phyloP scores from a whole-genome alignment of 106 monocot genomes.

The Amphibolis antarctica region DNA sequence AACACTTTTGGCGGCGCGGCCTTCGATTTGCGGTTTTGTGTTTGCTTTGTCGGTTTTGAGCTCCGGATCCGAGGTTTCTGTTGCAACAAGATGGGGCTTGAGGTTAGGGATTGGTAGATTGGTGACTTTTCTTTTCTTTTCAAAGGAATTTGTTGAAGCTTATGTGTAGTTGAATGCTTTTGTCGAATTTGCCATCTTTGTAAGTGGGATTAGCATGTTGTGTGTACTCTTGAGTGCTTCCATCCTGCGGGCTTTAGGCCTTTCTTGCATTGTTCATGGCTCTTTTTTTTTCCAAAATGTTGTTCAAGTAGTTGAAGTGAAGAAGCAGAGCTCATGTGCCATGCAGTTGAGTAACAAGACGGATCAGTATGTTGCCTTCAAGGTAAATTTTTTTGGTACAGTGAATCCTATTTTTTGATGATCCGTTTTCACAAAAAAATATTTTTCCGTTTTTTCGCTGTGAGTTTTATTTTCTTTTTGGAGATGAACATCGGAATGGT shows the following conservation, averaged over 20 bases:
- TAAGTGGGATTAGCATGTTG: too few species aligned
- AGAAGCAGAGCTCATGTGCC: constrained; percentile 36
- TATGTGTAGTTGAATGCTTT: too few species aligned
- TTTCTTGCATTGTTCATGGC: neutral
- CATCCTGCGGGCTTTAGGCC: neutral
- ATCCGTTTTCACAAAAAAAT: neutral
- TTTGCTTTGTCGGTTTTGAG: neutral
- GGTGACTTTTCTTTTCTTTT: neutral
- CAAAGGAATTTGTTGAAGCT: too few species aligned
- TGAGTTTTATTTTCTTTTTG: neutral
- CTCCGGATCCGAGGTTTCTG: neutral
- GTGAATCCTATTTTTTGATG: neutral
- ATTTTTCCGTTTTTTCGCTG: neutral
- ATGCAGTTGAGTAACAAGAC: constrained; percentile 46
- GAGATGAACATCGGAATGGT: neutral
- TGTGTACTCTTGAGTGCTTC: too few species aligned
- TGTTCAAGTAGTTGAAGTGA: constrained; percentile 23
- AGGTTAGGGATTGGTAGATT: neutral
- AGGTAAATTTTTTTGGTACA: constrained; percentile 15
- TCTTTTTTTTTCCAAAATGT: constrained; percentile 2
- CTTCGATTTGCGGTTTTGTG: neutral
- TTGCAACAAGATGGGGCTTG: neutral
- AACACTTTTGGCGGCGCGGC: neutral
- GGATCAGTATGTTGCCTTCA: constrained; percentile 39
- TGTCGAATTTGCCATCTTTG: too few species aligned